Conservation (phyloP, 345 rosid genomes). For the Citrus cavaleriei region DNA sequence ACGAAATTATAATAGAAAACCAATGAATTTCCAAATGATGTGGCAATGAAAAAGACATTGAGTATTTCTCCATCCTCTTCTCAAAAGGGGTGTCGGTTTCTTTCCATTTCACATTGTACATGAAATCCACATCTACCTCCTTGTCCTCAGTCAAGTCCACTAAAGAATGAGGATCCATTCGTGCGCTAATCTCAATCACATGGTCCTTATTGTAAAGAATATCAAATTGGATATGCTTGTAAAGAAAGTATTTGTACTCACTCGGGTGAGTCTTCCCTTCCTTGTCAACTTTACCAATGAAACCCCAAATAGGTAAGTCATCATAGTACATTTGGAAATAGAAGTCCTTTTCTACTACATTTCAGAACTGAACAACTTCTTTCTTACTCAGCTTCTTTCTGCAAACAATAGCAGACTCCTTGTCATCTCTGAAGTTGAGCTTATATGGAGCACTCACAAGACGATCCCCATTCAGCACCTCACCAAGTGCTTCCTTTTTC, state of each 20-base stretch:
- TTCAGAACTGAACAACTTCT: constrained; percentile 39
- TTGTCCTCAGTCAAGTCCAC: constrained; percentile 44
- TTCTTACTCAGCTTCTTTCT: constrained; percentile 28
- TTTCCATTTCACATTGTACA: constrained; percentile 50
- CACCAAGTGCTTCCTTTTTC: constrained; percentile 59
- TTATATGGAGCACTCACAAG: constrained; percentile 49
- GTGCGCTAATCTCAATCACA: constrained; percentile 44
- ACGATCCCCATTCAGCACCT: constrained; percentile 53
- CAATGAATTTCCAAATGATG: constrained; percentile 56
- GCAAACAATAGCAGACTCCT: constrained; percentile 39
- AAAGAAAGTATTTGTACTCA: constrained; percentile 42
- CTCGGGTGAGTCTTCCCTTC: constrained; percentile 38
- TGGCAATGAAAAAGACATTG: constrained; percentile 40
- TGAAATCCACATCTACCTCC: constrained; percentile 41
- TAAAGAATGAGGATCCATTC: constrained; percentile 31
- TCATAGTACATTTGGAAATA: constrained; percentile 60
- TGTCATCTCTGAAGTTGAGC: constrained; percentile 41
- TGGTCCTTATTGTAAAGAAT: constrained; percentile 49
- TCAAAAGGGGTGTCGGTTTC: constrained; percentile 41
- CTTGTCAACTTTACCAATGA: constrained; percentile 46
- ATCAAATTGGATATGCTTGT: constrained; percentile 42
- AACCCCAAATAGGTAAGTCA: constrained; percentile 54
- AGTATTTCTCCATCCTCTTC: constrained; percentile 55
- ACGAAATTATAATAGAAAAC: constrained; percentile 57
- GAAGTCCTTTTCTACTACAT: constrained; percentile 39